These are phyloP conservation scores for Phlebopus sp. DNA, from an alignment of 1,284 basidiomycete genomes.

Conservation along the genomic window DNA sequence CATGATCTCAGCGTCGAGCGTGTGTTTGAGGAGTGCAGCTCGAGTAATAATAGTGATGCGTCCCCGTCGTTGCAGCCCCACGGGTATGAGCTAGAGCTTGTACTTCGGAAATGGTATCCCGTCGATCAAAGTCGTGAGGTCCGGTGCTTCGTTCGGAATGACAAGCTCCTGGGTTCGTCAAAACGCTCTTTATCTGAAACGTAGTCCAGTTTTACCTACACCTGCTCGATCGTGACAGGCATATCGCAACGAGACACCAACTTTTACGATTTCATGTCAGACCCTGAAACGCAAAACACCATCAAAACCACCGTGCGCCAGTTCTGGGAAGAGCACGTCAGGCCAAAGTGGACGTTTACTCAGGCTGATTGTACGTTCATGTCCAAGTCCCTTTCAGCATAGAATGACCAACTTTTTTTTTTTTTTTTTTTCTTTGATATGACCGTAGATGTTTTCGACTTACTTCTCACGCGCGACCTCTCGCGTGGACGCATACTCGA, in stretches of 20 bases:
- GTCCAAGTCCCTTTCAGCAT: constrained; percentile 1
- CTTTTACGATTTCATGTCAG: constrained; percentile 85
- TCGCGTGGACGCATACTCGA: constrained; percentile 79
- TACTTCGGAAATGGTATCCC: constrained; percentile 89
- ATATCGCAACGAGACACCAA: constrained; percentile 90
- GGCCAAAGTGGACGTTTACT: constrained; percentile 50
- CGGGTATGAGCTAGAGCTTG: constrained; percentile 74
- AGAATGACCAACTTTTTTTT: neutral
- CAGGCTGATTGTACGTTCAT: constrained; percentile 63
- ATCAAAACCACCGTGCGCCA: constrained; percentile 53
- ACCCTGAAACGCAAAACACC: constrained; percentile 48
- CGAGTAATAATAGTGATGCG: neutral
- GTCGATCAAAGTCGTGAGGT: constrained; percentile 83
- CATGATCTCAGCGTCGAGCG: constrained; percentile 68
- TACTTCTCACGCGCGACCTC: constrained; percentile 82
- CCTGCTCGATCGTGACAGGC: constrained; percentile 40
- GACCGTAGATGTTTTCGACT: constrained; percentile 77
- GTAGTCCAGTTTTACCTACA: neutral
- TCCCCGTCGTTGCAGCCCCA: too few species aligned
- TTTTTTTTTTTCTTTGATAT: too few species aligned
- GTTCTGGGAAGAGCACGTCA: constrained; percentile 73
- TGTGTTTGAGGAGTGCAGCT: constrained; percentile 62
- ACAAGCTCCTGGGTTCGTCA: constrained; percentile 64
- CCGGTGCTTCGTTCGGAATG: constrained; percentile 81
- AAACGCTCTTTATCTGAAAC: neutral